Evolutionary conservation across 2,329 filamentous ascomycete genomes (phyloP).

Genomic region (Oidium heveae): DNA sequence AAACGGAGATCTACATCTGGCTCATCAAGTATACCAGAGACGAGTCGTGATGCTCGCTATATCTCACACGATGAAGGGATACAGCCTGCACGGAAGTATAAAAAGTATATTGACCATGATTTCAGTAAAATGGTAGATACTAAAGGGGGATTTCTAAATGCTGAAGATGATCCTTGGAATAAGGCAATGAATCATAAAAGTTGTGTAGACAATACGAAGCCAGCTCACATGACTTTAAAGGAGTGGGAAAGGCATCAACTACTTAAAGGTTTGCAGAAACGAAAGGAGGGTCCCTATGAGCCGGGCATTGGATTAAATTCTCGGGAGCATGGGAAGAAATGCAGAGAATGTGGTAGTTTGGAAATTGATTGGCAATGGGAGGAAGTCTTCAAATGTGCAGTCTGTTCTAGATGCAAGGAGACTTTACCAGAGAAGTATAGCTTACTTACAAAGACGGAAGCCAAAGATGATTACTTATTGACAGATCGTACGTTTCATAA

Average conservation of each 20-base stretch:
- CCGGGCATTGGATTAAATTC: slow-evolving; percentile 54
- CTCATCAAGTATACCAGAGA: slow-evolving; percentile 27
- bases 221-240: slow-evolving; percentile 64
- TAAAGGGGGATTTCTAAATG: slow-evolving; percentile 81
- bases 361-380: slow-evolving; percentile 96
- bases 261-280: slow-evolving; percentile 42
- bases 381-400: slow-evolving; percentile 47
- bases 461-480: slow-evolving; percentile 77
- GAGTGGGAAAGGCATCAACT: slow-evolving; percentile 80
- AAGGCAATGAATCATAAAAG: slow-evolving; percentile 40
- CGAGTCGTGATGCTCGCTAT: slow-evolving; percentile 42
- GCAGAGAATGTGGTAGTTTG: slow-evolving; percentile 54
- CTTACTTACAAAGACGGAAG: slow-evolving; percentile 88
- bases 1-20: slow-evolving; percentile 50
- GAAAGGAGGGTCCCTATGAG: slow-evolving; percentile 64
- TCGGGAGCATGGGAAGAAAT: slow-evolving; percentile 41
- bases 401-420: slow-evolving; percentile 75
- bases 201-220: slow-evolving; percentile 33
- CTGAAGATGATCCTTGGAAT: slow-evolving; percentile 77
- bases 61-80: slow-evolving; percentile 6
- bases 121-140: slow-evolving; percentile 96
- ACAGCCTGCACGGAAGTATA: slow-evolving; percentile 63
- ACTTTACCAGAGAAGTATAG: slow-evolving; percentile 80
- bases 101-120: slow-evolving; percentile 91
- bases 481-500: slow-evolving; percentile 46